Conservation (phyloP, 2,329 filamentous ascomycete genomes). For the Trichoderma lentiforme region DNA sequence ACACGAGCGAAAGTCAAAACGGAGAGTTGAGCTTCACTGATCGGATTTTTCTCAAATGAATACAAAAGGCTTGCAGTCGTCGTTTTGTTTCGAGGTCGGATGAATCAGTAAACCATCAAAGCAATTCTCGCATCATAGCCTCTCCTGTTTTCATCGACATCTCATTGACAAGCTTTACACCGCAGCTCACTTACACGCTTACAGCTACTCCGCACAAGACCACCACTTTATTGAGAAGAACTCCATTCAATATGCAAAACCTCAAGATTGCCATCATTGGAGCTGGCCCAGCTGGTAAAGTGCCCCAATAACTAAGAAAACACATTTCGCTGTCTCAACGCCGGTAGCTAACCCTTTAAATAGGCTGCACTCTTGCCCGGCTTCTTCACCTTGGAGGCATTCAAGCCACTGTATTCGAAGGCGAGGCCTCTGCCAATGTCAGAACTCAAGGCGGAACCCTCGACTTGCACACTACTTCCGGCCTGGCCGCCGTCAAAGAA, state of each 20-base stretch:
- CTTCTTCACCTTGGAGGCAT: slow-evolving; percentile 13
- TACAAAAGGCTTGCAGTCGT: neutral
- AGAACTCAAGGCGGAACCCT: slow-evolving; percentile 14
- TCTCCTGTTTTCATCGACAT: neutral
- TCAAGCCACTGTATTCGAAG: slow-evolving; percentile 12
- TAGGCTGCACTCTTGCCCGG: slow-evolving; percentile 16
- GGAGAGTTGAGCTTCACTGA: neutral
- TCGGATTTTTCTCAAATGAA: neutral
- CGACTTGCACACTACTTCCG: slow-evolving; percentile 12
- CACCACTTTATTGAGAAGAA: neutral
- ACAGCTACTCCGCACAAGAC: neutral
- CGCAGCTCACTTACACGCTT: neutral
- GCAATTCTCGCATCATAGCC: neutral
- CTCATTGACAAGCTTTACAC: neutral
- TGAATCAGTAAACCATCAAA: neutral
- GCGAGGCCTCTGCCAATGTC: slow-evolving; percentile 5
- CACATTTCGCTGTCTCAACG: too few relatives aligned
- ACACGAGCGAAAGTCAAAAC: neutral
- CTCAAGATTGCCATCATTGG: slow-evolving; percentile 14
- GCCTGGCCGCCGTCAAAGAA: slow-evolving; percentile 10
- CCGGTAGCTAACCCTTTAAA: neutral
- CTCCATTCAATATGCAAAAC: neutral
- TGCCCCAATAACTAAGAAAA: neutral
- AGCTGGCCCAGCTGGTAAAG: slow-evolving; percentile 14
- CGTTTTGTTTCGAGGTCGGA: neutral